phyloP scores from a whole-genome alignment of 352 stramenopile genomes.

The Achlya hypogyna region DNA sequence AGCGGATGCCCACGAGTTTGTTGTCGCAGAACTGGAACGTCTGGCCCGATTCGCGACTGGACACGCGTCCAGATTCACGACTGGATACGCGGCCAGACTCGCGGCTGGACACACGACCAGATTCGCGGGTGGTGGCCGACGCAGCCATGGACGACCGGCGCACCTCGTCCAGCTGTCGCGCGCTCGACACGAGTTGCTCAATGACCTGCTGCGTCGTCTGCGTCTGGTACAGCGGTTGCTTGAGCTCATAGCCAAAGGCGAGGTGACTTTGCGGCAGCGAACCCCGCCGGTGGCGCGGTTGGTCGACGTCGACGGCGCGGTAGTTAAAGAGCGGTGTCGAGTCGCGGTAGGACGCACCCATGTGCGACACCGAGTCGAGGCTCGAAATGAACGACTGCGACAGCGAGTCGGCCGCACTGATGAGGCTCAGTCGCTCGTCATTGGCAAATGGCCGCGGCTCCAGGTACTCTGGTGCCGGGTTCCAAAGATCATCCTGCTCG shows the following conservation, averaged over 20 bases:
- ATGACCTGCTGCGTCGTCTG: conserved; percentile 3
- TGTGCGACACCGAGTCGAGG: not conserved
- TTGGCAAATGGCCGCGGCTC: not conserved
- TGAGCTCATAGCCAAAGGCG: conserved; percentile 3
- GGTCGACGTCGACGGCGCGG: not conserved
- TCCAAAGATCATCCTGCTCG: not conserved
- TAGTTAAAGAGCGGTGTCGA: conserved; percentile 2
- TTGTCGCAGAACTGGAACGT: conserved; percentile 19
- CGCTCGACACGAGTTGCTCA: not conserved
- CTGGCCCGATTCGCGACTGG: conserved; percentile 8
- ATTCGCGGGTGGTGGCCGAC: not conserved
- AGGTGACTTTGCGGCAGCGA: not conserved
- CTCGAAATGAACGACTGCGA: not conserved
- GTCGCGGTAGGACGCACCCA: conserved; percentile 2
- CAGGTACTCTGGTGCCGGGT: not conserved
- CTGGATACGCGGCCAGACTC: not conserved
- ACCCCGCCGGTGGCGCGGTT: not conserved
- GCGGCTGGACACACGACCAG: not conserved
- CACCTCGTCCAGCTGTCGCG: not conserved
- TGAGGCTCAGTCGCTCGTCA: not conserved
- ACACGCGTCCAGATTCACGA: not conserved
- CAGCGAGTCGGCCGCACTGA: not conserved
- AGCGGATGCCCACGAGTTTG: conserved; percentile 16
- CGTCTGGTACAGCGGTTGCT: conserved; percentile 5
- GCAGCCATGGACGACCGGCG: not conserved